Percentiles rank a stretch among this genome's conserved stretches.
phyloP scores from a whole-genome alignment of 208 protist genomes.

The Wallacemonas sp. region DNA sequence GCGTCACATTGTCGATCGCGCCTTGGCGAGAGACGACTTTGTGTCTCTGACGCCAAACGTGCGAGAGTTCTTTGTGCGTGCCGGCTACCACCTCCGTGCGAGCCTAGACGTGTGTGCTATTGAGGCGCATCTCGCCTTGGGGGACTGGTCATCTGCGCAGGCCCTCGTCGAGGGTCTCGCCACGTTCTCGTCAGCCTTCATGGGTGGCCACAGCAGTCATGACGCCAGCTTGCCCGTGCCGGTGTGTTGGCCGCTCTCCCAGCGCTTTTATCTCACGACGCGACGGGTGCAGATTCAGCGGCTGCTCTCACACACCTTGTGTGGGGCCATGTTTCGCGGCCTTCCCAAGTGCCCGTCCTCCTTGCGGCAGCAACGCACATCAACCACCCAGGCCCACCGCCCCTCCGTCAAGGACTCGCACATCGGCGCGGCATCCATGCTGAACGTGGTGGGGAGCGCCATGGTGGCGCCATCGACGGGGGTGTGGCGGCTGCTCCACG shows the following conservation, averaged over 20 bases:
- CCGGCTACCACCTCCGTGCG: slow-evolving; percentile 5
- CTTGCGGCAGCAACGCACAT: slow-evolving; percentile 6
- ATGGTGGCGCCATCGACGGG: not conserved
- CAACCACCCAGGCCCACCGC: not conserved
- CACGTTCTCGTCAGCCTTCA: not conserved
- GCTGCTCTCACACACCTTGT: not conserved
- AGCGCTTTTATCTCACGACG: slow-evolving; percentile 5
- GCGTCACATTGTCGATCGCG: slow-evolving; percentile 10
- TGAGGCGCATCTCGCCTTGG: slow-evolving; percentile 4
- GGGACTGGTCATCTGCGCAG: not conserved
- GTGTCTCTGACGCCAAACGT: not conserved
- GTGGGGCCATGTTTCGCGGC: slow-evolving; percentile 5
- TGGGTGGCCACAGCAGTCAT: not conserved
- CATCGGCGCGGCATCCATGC: not conserved
- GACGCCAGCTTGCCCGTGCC: not conserved
- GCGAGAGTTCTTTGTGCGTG: not conserved
- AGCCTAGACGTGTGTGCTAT: not conserved
- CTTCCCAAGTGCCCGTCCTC: slow-evolving; percentile 10
- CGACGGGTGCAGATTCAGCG: slow-evolving; percentile 7
- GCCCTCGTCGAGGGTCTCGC: not conserved
- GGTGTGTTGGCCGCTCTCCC: not conserved
- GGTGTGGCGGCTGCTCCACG: not conserved
- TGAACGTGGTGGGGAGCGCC: not conserved
- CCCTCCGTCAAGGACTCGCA: not conserved
- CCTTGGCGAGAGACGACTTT: slow-evolving; percentile 8